These are phyloP conservation scores for Colletotrichum karsti DNA, from an alignment of 2,329 filamentous ascomycete species.

Conservation along the genomic window DNA sequence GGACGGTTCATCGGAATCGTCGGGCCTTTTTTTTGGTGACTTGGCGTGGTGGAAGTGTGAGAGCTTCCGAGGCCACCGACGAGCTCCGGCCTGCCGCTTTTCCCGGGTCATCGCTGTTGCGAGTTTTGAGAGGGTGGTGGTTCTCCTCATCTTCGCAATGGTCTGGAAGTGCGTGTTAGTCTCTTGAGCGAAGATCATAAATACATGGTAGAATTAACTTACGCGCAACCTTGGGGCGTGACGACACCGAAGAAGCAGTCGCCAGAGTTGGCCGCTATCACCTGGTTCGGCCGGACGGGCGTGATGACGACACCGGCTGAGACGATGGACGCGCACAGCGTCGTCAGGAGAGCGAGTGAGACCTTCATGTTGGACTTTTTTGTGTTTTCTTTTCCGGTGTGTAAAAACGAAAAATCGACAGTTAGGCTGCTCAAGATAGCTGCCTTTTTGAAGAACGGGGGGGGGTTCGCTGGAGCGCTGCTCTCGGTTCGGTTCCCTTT, in stretches of 20 bases:
- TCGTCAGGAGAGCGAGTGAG: conserved; percentile 46
- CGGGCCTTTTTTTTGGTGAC: neutral
- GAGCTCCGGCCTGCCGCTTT: conserved; percentile 17
- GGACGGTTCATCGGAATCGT: conserved; percentile 18
- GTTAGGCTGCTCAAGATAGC: conserved; percentile 12
- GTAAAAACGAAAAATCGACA: neutral
- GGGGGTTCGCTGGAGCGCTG: neutral
- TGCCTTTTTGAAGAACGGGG: too few relatives aligned
- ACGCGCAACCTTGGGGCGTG: conserved; percentile 67
- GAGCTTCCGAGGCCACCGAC: neutral
- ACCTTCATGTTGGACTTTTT: conserved; percentile 49
- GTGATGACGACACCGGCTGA: conserved; percentile 65
- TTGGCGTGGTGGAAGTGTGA: neutral
- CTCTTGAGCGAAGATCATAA: fast-evolving
- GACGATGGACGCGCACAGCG: conserved; percentile 53
- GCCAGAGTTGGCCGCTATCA: conserved; percentile 50
- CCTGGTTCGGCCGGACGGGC: conserved; percentile 58
- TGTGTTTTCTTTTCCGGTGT: neutral
- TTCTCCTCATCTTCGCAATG: conserved; percentile 6
- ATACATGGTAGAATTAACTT: too few relatives aligned
- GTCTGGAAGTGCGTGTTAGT: neutral
- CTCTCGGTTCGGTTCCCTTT: neutral
- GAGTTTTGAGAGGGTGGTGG: neutral
- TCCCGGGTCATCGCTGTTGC: neutral
- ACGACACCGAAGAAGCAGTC: conserved; percentile 66